Evolutionary conservation across 2,329 filamentous ascomycete species (phyloP), one percentile per base, ranked within the genome.

Genomic region (Fusarium pseudocircinatum): DNA sequence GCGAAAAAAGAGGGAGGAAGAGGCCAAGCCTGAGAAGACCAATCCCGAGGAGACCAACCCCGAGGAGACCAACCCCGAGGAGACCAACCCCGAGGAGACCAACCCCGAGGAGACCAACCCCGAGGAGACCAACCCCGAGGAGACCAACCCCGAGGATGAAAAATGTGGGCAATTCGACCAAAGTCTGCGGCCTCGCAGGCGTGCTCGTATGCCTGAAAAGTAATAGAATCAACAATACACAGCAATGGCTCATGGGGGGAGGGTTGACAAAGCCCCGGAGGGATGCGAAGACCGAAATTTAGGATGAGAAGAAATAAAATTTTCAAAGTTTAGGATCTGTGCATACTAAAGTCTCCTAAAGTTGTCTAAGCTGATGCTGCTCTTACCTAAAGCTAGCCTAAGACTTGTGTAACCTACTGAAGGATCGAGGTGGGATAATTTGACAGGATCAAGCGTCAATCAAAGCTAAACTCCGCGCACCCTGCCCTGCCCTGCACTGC

Each of bases 21-120:
- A 42, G 36, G 6, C 36, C 36, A 20, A 37, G 18, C 16, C 36
- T 6, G 36, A 37, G 36, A 10, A 37, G 39, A 10, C 22, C 13
- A 14, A n/a, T 7, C 2, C 22, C 0, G 18, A 43, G 10, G 8
- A 42, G 37, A n/a, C n/a, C n/a, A n/a, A n/a, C n/a, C n/a, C n/a
- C n/a, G n/a, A n/a, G n/a, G n/a, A n/a, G n/a, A n/a, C n/a, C n/a
- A n/a, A n/a, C n/a, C n/a, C n/a, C n/a, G n/a, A n/a, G n/a, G n/a
- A n/a, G n/a, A n/a, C n/a, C n/a, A n/a, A n/a, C n/a, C n/a, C n/a
- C n/a, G n/a, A n/a, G n/a, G n/a, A n/a, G n/a, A n/a, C n/a, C n/a
- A n/a, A n/a, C n/a, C n/a, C n/a, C n/a, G n/a, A n/a, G n/a, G n/a
- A n/a, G n/a, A n/a, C n/a, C n/a, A n/a, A n/a, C n/a, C n/a, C n/a